Percentiles rank a stretch among this genome's conserved stretches.
Evolutionary conservation across 2,329 filamentous ascomycete genomes (phyloP).

Genomic region (Penicillium nordicum): DNA sequence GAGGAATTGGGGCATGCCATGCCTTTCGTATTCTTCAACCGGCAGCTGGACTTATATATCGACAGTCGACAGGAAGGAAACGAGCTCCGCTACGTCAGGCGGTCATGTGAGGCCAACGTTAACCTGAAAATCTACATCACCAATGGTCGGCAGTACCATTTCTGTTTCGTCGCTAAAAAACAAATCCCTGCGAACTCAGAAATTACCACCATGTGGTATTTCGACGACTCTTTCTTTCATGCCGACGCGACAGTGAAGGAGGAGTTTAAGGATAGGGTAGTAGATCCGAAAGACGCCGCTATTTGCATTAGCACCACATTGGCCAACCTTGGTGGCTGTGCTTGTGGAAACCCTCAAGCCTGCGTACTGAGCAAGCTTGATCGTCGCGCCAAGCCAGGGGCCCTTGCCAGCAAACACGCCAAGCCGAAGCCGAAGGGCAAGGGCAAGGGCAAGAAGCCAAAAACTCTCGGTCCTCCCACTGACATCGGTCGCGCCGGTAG

Average conservation of each 20-base stretch:
- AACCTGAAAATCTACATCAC: slow-evolving; percentile 81
- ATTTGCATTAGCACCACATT: slow-evolving; percentile 48
- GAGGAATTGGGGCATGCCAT: slow-evolving; percentile 56
- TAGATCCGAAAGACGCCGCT: slow-evolving; percentile 43
- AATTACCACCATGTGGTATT: slow-evolving; percentile 49
- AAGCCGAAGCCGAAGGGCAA: slow-evolving; percentile 42
- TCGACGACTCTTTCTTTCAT: slow-evolving; percentile 38
- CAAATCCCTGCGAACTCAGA: slow-evolving; percentile 63
- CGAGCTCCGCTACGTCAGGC: slow-evolving; percentile 78
- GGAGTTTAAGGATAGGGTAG: slow-evolving; percentile 36
- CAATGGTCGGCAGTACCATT: slow-evolving; percentile 75
- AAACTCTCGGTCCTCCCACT: slow-evolving; percentile 38
- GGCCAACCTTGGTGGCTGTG: slow-evolving; percentile 50
- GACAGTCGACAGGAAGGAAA: slow-evolving; percentile 88
- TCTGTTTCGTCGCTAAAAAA: slow-evolving; percentile 82
- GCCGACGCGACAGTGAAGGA: background rate
- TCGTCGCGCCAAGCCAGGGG: slow-evolving; percentile 29
- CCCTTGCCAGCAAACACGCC: slow-evolving; percentile 20
- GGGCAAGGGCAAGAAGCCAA: slow-evolving; percentile 43
- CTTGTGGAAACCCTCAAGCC: slow-evolving; percentile 39
- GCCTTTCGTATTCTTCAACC: slow-evolving; percentile 84
- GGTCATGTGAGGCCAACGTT: slow-evolving; percentile 90
- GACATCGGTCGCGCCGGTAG: slow-evolving; percentile 60
- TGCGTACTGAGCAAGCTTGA: slow-evolving; percentile 45
- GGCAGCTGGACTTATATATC: slow-evolving; percentile 83